A percentile compares a stretch with the other conserved stretches of the same genome.
phyloP scores from a whole-genome alignment of 2,329 filamentous ascomycete genomes.

The Penicillium psychrosexuale region DNA sequence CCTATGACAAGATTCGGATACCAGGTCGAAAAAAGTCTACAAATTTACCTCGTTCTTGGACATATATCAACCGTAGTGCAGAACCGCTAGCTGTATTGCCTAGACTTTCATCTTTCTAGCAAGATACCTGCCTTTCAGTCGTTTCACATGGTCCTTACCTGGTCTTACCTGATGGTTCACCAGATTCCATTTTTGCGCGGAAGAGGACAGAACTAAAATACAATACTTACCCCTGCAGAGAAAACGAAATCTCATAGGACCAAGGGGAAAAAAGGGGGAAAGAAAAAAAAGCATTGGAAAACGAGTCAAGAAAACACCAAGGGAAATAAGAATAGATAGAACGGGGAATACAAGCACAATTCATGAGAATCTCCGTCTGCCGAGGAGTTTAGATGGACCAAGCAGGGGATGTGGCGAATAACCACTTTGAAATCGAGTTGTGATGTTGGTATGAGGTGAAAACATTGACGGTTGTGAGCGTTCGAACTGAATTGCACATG shows the following conservation, averaged over 20 bases:
- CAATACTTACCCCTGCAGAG: constrained; percentile 41
- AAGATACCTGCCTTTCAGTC: constrained; percentile 24
- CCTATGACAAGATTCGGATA: constrained; percentile 34
- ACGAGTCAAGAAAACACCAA: constrained; percentile 24
- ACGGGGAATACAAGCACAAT: constrained; percentile 21
- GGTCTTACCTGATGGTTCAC: constrained; percentile 40
- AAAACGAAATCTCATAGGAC: constrained; percentile 19
- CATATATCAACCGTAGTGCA: constrained; percentile 3
- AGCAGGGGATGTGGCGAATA: neutral
- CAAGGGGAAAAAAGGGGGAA: constrained; percentile 29
- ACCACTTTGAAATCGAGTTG: neutral
- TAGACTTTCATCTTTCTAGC: constrained; percentile 12
- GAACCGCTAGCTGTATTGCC: constrained; percentile 4
- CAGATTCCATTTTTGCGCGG: constrained; percentile 11
- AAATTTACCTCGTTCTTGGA: constrained; percentile 1
- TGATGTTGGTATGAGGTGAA: neutral
- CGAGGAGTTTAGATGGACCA: neutral
- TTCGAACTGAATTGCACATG: constrained; percentile 30
- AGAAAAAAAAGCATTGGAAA: constrained; percentile 28
- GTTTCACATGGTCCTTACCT: constrained; percentile 39
- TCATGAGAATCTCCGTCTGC: constrained; percentile 9
- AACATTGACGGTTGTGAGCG: constrained; percentile 4
- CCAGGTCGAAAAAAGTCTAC: constrained; percentile 26
- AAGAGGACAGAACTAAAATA: constrained; percentile 36
- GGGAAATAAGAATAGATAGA: constrained; percentile 24